Conservation (phyloP, 495 filamentous ascomycete species). For the Symbiotaphrina buchneri region DNA sequence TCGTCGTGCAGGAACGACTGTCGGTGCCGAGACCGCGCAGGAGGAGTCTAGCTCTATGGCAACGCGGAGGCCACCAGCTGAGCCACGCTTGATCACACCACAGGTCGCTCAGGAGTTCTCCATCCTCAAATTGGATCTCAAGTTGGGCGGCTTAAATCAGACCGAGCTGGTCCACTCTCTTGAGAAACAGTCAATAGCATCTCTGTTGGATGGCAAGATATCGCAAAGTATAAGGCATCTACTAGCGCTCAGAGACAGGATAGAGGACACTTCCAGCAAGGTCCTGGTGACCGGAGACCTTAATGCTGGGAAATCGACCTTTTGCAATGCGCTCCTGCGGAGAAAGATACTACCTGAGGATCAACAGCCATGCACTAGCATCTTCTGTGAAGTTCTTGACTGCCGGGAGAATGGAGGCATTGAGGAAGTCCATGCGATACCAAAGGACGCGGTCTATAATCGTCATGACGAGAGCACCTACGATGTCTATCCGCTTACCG, state of each 20-base stretch:
- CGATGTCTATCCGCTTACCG: slow-evolving; percentile 50
- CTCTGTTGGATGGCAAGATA: slow-evolving; percentile 83
- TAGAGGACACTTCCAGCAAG: slow-evolving; percentile 94
- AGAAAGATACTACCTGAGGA: slow-evolving; percentile 89
- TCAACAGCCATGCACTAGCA: slow-evolving; percentile 95
- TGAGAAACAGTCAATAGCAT: slow-evolving; percentile 75
- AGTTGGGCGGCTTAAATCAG: slow-evolving; percentile 67
- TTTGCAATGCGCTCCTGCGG: slow-evolving; percentile 86
- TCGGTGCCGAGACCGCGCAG: slow-evolving; percentile 27
- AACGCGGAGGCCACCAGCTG: slow-evolving; percentile 27
- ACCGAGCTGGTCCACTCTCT: slow-evolving; percentile 89
- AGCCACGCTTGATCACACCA: slow-evolving; percentile 65
- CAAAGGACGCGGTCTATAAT: slow-evolving; percentile 56
- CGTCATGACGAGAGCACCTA: slow-evolving; percentile 87
- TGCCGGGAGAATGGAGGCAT: slow-evolving; percentile 70
- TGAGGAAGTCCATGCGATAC: slow-evolving; percentile 90
- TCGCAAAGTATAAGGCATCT: slow-evolving; percentile 81
- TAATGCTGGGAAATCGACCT: slow-evolving; percentile 95
- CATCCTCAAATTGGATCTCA: slow-evolving; percentile 81
- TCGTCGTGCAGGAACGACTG: slow-evolving; percentile 48
- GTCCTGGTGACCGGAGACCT: slow-evolving; percentile 93
- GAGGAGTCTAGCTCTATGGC: slow-evolving; percentile 53
- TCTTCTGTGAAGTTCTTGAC: slow-evolving; percentile 94
- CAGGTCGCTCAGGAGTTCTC: slow-evolving; percentile 94
- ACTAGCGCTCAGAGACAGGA: slow-evolving; percentile 64